Evolutionary conservation across 306 rosid genomes (phyloP).

Genomic region (Alnus rubra): DNA sequence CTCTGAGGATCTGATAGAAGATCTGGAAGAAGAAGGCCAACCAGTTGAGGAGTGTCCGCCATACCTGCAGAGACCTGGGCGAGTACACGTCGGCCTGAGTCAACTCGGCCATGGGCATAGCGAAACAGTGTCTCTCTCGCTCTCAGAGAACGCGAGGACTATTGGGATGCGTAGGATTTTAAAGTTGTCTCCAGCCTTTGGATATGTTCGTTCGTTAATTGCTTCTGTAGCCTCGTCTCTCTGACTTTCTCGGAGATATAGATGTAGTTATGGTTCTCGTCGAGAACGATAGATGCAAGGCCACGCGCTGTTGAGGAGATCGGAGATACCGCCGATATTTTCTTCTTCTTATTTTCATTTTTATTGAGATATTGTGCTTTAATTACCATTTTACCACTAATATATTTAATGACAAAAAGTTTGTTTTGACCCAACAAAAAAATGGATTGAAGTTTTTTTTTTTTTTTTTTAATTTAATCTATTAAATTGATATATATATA

Average conservation of each 20-base stretch:
- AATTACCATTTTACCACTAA: too few relatives aligned
- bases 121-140: not conserved
- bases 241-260: slow-evolving; percentile 6
- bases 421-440: too few relatives aligned
- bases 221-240: not conserved
- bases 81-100: slow-evolving; percentile 82
- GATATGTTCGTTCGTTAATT: not conserved
- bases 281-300: slow-evolving; percentile 25
- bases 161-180: slow-evolving; percentile 23
- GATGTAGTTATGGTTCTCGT: slow-evolving; percentile 43
- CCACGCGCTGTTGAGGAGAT: not conserved
- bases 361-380: too few relatives aligned
- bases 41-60: slow-evolving; percentile 85
- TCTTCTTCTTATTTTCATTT: too few relatives aligned
- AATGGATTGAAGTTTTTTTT: too few relatives aligned
- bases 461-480: too few relatives aligned
- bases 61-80: slow-evolving; percentile 62
- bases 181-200: slow-evolving; percentile 14
- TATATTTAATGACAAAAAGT: too few relatives aligned
- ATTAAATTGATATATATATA: too few relatives aligned
- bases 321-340: too few relatives aligned
- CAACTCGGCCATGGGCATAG: slow-evolving; percentile 77
- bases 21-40: slow-evolving; percentile 83
- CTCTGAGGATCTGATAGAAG: slow-evolving; percentile 79
- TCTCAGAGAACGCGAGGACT: not conserved